Base-by-base conservation (phyloP, 352 stramenopile species). In the Pythium chondricola region DNA sequence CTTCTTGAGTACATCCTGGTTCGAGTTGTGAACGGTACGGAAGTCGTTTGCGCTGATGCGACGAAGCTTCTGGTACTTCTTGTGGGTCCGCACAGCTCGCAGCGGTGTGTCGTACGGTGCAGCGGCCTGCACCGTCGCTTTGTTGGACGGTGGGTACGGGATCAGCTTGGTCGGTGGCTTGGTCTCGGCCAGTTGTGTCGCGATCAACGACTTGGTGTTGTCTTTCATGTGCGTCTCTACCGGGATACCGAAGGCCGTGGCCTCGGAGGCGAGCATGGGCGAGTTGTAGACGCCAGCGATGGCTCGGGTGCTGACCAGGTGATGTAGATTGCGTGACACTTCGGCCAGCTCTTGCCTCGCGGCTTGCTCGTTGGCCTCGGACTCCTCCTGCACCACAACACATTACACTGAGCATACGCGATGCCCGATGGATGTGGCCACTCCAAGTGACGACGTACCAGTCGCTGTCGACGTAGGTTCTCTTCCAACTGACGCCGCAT, bases 281-380 rank as follows among this genome's bases (percentile, higher is more conserved):
- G 76, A 77, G 42, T 82, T 85, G 56, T 74, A 85, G n/a, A 88
- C 65, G 13, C 76, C 76, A 10, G 76, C 38, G 13, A 83, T 64
- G 14, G 65, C 45, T 1, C 57, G 67, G 6, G 70, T 86, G 24
- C 76, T 83, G 13, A 85, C 61, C 11, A 86, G 58, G 33, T 88
- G 74, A 41, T 86, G 76, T 10, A 86, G 56, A 42, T 85, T 63
- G 51, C 76, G 69, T 0, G 76, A 73, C 43, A 86, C 65, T 20
- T 78, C 58, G 20, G 65, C 54, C 0, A 86, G 60, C 39, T 85
- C 76, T 33, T 66, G 54, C 40, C 67, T 48, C 0, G 67, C 67
- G 21, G 65, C 67, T 9, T 65, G 31, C 10, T 79, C 57, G 11
- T 56, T 67, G 0, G 61, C 44, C 11, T 56, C 25, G 11, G 71